phyloP scores from a whole-genome alignment of 1,139 yeast species.

The Saccharomyces hybrid region DNA sequence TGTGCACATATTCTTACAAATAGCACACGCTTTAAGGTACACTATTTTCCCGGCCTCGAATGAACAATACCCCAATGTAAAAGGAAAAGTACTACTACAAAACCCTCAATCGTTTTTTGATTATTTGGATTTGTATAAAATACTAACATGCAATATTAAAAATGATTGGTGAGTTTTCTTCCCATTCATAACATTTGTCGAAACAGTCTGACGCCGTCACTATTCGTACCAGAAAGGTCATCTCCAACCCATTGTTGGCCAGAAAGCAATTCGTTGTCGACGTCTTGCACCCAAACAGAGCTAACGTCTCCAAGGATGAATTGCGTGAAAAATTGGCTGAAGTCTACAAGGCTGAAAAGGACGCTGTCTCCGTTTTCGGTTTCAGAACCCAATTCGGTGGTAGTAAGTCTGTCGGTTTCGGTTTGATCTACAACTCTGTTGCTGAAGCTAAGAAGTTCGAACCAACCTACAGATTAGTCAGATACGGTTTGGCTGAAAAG shows the following conservation, averaged over 20 bases:
- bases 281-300: constrained; percentile 98
- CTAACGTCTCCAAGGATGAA: constrained; percentile 98
- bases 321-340: constrained; percentile 95
- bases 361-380: constrained; percentile 96
- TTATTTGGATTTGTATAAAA: neutral
- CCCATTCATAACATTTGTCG: constrained; percentile 20
- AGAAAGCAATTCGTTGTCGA: constrained; percentile 99
- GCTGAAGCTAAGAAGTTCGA: constrained; percentile 98
- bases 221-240: constrained; percentile 99
- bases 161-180: neutral
- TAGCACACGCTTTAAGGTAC: neutral
- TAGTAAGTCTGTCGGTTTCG: constrained; percentile 98
- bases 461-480: constrained; percentile 98
- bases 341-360: constrained; percentile 96
- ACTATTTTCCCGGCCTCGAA: neutral
- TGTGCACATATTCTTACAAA: neutral
- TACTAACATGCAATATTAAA: neutral
- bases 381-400: constrained; percentile 99
- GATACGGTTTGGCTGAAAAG: constrained; percentile 95
- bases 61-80: neutral
- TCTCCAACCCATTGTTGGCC: constrained; percentile 97
- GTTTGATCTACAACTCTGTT: constrained; percentile 94
- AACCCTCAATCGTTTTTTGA: neutral
- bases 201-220: constrained; percentile 83
- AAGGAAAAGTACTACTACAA: neutral